A percentile compares a stretch with the other conserved stretches of the same genome.
These are phyloP conservation scores for Diaporthe velutina DNA, from an alignment of 2,329 filamentous ascomycete genomes.

Conservation along the genomic window DNA sequence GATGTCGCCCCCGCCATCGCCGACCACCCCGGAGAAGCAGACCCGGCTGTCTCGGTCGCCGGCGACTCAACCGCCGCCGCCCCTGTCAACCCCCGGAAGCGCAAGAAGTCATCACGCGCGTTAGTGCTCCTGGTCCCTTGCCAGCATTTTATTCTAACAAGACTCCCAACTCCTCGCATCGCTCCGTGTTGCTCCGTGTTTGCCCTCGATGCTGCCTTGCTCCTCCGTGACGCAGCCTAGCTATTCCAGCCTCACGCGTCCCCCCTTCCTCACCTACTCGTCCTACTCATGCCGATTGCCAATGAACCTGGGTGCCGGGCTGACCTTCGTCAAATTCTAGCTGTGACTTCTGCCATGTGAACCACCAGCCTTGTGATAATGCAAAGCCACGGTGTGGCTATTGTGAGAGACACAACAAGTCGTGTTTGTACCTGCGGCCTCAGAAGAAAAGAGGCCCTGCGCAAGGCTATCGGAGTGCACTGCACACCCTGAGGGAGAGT, in stretches of 20 bases:
- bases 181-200: slow-evolving; percentile 25
- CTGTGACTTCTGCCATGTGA: slow-evolving; percentile 61
- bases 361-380: slow-evolving; percentile 63
- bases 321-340: slow-evolving; percentile 47
- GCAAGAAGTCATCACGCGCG: slow-evolving; percentile 41
- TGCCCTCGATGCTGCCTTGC: background rate
- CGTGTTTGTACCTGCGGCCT: slow-evolving; percentile 53
- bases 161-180: background rate
- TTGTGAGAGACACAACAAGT: slow-evolving; percentile 55
- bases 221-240: background rate
- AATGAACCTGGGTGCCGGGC: background rate
- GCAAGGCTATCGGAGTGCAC: slow-evolving; percentile 54
- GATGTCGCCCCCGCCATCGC: slow-evolving; percentile 10
- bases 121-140: slow-evolving; percentile 32
- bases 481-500: slow-evolving; percentile 55
- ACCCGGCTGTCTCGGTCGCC: slow-evolving; percentile 36
- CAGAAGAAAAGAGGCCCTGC: slow-evolving; percentile 55
- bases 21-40: slow-evolving; percentile 23
- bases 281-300: background rate
- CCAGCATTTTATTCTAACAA: background rate
- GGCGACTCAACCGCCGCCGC: slow-evolving; percentile 35
- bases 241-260: background rate
- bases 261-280: background rate
- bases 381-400: slow-evolving; percentile 60
- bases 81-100: slow-evolving; percentile 39